Conservation (phyloP, 805 yeast species). For the Metschnikowia matae region DNA sequence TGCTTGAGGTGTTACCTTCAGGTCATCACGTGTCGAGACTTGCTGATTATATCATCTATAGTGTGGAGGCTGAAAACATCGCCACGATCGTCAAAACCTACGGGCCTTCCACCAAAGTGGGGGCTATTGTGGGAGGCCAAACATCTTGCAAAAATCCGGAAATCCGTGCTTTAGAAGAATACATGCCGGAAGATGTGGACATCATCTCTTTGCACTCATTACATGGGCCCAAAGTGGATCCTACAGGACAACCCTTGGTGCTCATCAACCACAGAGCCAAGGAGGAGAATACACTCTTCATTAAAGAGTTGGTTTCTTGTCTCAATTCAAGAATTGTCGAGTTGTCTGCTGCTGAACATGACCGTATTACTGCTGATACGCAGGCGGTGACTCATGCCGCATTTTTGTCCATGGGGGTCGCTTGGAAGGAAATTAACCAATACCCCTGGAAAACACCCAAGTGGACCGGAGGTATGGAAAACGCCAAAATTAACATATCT, state of each 20-base stretch:
- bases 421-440: conserved; percentile 79
- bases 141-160: conserved; percentile 94
- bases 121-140: conserved; percentile 96
- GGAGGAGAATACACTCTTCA: conserved; percentile 52
- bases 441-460: conserved; percentile 89
- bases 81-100: conserved; percentile 65
- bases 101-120: conserved; percentile 84
- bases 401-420: conserved; percentile 92
- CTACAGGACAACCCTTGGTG: conserved; percentile 91
- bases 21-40: conserved; percentile 82
- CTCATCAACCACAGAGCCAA: conserved; percentile 70
- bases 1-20: conserved; percentile 58
- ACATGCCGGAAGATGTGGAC: conserved; percentile 72
- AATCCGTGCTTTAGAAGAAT: conserved; percentile 73
- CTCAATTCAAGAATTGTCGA: conserved; percentile 73
- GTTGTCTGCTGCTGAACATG: conserved; percentile 84
- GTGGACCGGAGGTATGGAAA: conserved; percentile 93
- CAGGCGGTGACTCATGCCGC: conserved; percentile 99
- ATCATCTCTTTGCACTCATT: conserved; percentile 86
- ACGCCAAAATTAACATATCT: conserved; percentile 92
- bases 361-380: conserved; percentile 93
- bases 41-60: conserved; percentile 80
- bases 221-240: conserved; percentile 89
- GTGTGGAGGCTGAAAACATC: conserved; percentile 89
- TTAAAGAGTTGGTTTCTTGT: conserved; percentile 63